Conservation (phyloP, 805 yeast genomes). For the Clavispora carvajalis region DNA sequence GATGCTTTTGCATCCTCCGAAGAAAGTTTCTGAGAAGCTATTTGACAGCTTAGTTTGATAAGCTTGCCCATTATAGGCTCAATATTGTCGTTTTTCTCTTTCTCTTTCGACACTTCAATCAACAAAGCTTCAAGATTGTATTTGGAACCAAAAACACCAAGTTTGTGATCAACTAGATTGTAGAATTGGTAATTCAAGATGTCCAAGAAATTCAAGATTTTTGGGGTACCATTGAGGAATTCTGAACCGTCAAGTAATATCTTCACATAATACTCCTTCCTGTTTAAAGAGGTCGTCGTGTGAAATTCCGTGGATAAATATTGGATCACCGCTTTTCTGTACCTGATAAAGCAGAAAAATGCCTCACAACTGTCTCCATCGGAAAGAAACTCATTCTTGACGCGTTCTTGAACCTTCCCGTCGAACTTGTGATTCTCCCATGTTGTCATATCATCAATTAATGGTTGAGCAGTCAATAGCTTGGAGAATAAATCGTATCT, state of each 20-base stretch:
- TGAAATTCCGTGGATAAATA: constrained; percentile 72
- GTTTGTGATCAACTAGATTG: constrained; percentile 39
- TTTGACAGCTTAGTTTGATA: constrained; percentile 18
- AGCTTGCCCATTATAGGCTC: constrained; percentile 20
- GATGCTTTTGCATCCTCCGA: constrained; percentile 17
- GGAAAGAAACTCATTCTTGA: constrained; percentile 27
- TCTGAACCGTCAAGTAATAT: constrained; percentile 47
- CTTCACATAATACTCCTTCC: constrained; percentile 48
- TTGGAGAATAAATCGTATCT: constrained; percentile 45
- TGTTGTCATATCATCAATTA: constrained; percentile 45
- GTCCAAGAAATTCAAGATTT: constrained; percentile 65
- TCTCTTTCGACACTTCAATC: constrained; percentile 25
- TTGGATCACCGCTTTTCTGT: constrained; percentile 57
- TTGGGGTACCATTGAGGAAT: constrained; percentile 56
- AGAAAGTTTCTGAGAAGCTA: constrained; percentile 10
- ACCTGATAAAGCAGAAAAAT: constrained; percentile 54
- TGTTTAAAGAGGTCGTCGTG: constrained; percentile 43
- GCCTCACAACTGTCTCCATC: constrained; percentile 43
- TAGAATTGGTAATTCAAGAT: constrained; percentile 48
- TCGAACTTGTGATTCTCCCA: constrained; percentile 50
- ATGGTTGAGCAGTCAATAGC: constrained; percentile 48
- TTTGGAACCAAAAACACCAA: constrained; percentile 20
- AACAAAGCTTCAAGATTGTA: constrained; percentile 33
- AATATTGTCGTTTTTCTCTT: constrained; percentile 3
- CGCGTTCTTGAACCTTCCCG: constrained; percentile 29